Base-by-base conservation (phyloP, 805 yeast genomes). In the Saccharomycopsis amapae region DNA sequence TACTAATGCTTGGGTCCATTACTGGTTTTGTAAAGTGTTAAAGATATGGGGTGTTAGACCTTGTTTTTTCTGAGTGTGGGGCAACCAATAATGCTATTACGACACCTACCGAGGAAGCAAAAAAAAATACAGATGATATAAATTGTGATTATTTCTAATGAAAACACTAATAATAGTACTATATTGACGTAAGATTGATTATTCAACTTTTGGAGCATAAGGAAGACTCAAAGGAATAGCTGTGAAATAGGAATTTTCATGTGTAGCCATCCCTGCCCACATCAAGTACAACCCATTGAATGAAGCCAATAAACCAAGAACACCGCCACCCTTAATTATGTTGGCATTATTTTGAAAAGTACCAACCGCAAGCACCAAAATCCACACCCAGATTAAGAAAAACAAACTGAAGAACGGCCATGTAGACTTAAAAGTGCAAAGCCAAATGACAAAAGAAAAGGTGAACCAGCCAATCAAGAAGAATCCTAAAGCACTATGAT, bases 351-450 rank as follows among this genome's bases (percentile, higher is more conserved):
- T 71, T 2, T 72, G 55, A 46, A 79, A 69, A 44, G 72, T 69
- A 25, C 78, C 79, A 43, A 69, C 65, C 0, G 77, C 67, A 40
- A 81, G 63, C 28, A 81, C 59, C 41, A 79, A 49, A 61, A 78
- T 79, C 4, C 85, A 76, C 4, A 78, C 43, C 37, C 66, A 68
- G 44, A 81, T 66, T 45, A 69, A 58, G 60, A 76, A 66, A 56
- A 79, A 78, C 53, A 81, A 66, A 2, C 66, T 47, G 56, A 78
- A 78, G 66, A 81, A 77, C 41, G 81, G 77, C 19, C 79, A 71
- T 2, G 87, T 81, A 2, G 87, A 76, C 54, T 79, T 75, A 57
- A 76, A 56, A 2, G 86, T 81, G 55, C 77, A 70, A 36, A 76
- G 42, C 20, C 70, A 54, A 45, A 81, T 56, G 39, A 76, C 68